phyloP scores from a whole-genome alignment of 1,284 basidiomycete species.

The Microbotryum scabiosae region DNA sequence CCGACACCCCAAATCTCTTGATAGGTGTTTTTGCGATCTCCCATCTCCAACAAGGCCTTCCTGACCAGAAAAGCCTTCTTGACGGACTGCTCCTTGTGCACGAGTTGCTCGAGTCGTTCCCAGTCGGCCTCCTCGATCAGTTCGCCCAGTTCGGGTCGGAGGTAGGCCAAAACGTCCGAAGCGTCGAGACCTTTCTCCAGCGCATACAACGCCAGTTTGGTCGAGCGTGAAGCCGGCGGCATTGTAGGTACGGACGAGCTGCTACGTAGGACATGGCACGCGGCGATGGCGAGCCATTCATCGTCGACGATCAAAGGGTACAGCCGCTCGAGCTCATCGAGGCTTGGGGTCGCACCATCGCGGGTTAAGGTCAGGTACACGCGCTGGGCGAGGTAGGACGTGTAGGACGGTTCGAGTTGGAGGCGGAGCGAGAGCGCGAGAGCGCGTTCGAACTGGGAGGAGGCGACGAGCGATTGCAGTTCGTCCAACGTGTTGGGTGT shows the following conservation, averaged over 20 bases:
- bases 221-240: not conserved
- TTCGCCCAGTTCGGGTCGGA: not conserved
- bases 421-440: not conserved
- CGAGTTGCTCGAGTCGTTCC: slow-evolving; percentile 2
- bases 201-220: slow-evolving; percentile 2
- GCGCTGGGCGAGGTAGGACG: slow-evolving; percentile 16
- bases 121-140: slow-evolving; percentile 7
- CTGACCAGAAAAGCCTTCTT: slow-evolving; percentile 2
- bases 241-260: not conserved
- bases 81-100: slow-evolving; percentile 1
- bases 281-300: slow-evolving; percentile 13
- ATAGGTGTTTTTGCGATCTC: slow-evolving; percentile 26
- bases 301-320: not conserved
- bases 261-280: not conserved
- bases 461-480: slow-evolving; percentile 1
- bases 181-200: slow-evolving; percentile 2
- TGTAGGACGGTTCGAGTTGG: not conserved
- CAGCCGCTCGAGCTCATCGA: not conserved
- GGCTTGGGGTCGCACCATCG: slow-evolving; percentile 2
- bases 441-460: slow-evolving; percentile 9
- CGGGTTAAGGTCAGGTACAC: slow-evolving; percentile 5
- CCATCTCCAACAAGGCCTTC: slow-evolving; percentile 15
- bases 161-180: slow-evolving; percentile 1
- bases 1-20: slow-evolving; percentile 16
- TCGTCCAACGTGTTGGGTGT: slow-evolving; percentile 4